These are phyloP conservation scores for Populus tremula DNA, from an alignment of 345 rosid genomes.

Conservation along the genomic window DNA sequence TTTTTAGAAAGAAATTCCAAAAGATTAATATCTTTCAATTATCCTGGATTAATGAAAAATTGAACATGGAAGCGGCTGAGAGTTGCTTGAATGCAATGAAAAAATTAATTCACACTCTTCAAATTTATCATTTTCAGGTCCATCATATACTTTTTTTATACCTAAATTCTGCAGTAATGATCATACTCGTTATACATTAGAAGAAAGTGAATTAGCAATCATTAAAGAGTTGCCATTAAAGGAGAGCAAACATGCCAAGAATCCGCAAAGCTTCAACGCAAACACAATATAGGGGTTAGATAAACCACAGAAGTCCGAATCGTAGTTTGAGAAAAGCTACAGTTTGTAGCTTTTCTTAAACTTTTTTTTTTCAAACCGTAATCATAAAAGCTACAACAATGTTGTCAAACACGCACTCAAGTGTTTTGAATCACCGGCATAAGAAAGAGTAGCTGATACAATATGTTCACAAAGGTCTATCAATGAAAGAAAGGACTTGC, in stretches of 20 bases:
- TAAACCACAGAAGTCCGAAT: no score
- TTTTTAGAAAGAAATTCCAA: background rate
- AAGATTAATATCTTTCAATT: background rate
- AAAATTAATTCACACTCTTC: constrained; percentile 87
- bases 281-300: no score
- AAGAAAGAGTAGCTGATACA: background rate
- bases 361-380: no score
- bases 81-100: constrained; percentile 49
- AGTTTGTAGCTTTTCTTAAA: no score
- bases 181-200: background rate
- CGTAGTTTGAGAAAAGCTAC: no score
- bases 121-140: constrained; percentile 79
- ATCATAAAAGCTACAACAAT: no score
- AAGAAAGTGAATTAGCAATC: background rate
- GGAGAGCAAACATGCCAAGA: constrained; percentile 43
- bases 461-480: background rate
- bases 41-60: background rate
- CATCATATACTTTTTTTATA: constrained; percentile 65
- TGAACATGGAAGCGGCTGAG: constrained; percentile 7
- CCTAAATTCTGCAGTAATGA: constrained; percentile 29
- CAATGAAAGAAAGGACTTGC: background rate
- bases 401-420: no score
- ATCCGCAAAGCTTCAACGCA: constrained; percentile 83
- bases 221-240: background rate
- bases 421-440: background rate